These are phyloP conservation scores for Alternaria postmessia DNA, from an alignment of 2,329 filamentous ascomycete genomes.

Conservation along the genomic window DNA sequence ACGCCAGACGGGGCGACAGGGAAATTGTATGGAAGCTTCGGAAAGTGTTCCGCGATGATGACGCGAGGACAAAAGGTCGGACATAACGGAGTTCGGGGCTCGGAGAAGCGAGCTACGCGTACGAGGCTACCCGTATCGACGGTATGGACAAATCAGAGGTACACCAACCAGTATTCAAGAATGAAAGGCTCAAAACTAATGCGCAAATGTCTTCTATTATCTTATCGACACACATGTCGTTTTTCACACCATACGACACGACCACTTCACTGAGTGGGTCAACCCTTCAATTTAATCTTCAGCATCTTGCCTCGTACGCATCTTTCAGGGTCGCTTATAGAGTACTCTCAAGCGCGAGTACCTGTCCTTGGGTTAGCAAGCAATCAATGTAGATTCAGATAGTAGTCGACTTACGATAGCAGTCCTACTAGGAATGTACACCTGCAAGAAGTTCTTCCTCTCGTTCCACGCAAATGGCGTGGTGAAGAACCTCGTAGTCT, in stretches of 20 bases:
- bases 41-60: constrained; percentile 14
- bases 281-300: not conserved
- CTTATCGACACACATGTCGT: not conserved
- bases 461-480: constrained; percentile 90
- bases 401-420: constrained; percentile 69
- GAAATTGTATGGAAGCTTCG: constrained; percentile 7
- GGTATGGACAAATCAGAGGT: not conserved
- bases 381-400: not conserved
- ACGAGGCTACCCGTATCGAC: not conserved
- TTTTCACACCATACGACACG: not conserved
- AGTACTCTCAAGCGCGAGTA: constrained; percentile 41
- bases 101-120: not conserved
- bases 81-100: not conserved
- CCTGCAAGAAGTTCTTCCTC: constrained; percentile 87
- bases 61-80: constrained; percentile 9
- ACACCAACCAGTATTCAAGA: not conserved
- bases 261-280: not conserved
- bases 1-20: not conserved
- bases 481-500: constrained; percentile 89
- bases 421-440: constrained; percentile 86
- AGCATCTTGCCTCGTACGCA: not conserved
- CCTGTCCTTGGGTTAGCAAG: not conserved
- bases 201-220: not conserved
- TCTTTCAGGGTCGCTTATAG: constrained; percentile 21
- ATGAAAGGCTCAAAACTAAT: not conserved